Percentiles rank a stretch among this genome's conserved stretches.
These are phyloP conservation scores for Noccaea bulbosa DNA, from an alignment of 345 rosid species.

Conservation along the genomic window DNA sequence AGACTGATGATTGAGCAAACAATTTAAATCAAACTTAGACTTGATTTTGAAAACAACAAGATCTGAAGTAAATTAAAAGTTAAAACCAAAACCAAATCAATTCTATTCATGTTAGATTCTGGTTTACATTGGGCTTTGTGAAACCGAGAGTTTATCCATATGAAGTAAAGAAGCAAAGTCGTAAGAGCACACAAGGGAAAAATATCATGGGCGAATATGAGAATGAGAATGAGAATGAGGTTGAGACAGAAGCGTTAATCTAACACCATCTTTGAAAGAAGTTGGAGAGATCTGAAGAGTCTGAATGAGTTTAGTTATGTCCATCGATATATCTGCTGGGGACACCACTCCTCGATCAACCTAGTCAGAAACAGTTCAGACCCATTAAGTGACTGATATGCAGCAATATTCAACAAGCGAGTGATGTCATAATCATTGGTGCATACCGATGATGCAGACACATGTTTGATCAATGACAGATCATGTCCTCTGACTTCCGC, in stretches of 20 bases:
- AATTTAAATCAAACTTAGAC: no score
- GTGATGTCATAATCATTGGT: background rate
- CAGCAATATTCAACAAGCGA: background rate
- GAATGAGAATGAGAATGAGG: constrained; percentile 1
- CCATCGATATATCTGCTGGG: constrained; percentile 93
- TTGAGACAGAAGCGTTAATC: constrained; percentile 59
- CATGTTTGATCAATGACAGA: constrained; percentile 62
- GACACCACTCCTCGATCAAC: constrained; percentile 75
- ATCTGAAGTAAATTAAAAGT: no score
- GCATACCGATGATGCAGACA: constrained; percentile 75
- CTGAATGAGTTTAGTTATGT: constrained; percentile 66
- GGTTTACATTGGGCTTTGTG: background rate
- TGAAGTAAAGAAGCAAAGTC: background rate
- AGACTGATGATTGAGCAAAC: no score
- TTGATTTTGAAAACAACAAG: no score
- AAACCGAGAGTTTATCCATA: background rate
- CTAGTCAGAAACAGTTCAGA: constrained; percentile 44
- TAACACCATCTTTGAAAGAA: constrained; percentile 67
- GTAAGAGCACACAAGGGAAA: background rate
- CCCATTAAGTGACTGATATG: background rate
- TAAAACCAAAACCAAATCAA: background rate
- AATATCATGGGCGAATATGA: background rate
- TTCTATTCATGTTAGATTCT: background rate
- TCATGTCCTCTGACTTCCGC: constrained; percentile 66
- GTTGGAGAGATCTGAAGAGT: constrained; percentile 57